These are phyloP conservation scores for Globisporangium acanthophoron DNA, from an alignment of 352 stramenopile species.

Conservation along the genomic window DNA sequence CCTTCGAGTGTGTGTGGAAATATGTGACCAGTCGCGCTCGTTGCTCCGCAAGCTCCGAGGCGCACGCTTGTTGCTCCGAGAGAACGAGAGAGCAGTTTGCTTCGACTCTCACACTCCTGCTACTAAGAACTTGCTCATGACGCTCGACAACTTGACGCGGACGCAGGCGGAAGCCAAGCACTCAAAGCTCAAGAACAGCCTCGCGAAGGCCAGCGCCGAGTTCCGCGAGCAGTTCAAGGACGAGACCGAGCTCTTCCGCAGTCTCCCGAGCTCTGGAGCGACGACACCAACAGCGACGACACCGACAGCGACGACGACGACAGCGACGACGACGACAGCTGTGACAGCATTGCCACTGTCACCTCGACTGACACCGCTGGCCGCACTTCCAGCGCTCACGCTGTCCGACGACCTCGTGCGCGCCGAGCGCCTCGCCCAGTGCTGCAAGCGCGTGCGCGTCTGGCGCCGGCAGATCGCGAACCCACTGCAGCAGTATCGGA, in stretches of 20 bases:
- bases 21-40: no score
- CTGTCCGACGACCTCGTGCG: conserved; percentile 24
- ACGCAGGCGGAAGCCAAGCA: conserved; percentile 50
- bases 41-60: no score
- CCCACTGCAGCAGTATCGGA: conserved; percentile 57
- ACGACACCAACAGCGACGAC: conserved; percentile 3
- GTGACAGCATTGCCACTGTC: no score
- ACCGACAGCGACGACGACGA: no score
- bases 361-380: not conserved
- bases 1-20: no score
- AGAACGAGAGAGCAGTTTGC: no score
- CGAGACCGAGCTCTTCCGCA: conserved; percentile 50
- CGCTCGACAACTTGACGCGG: conserved; percentile 59
- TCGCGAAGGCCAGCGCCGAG: conserved; percentile 33
- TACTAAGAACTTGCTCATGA: conserved; percentile 24
- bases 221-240: conserved; percentile 43
- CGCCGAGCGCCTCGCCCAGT: conserved; percentile 49
- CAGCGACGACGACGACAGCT: no score
- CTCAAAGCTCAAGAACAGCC: conserved; percentile 49
- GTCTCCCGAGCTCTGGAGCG: conserved; percentile 14
- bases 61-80: no score
- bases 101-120: no score
- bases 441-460: conserved; percentile 70
- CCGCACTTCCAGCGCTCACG: no score
- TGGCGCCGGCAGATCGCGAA: conserved; percentile 62